Conservation (phyloP, 129 eudicot genomes). For the Rutidosis leptorrhynchoides region DNA sequence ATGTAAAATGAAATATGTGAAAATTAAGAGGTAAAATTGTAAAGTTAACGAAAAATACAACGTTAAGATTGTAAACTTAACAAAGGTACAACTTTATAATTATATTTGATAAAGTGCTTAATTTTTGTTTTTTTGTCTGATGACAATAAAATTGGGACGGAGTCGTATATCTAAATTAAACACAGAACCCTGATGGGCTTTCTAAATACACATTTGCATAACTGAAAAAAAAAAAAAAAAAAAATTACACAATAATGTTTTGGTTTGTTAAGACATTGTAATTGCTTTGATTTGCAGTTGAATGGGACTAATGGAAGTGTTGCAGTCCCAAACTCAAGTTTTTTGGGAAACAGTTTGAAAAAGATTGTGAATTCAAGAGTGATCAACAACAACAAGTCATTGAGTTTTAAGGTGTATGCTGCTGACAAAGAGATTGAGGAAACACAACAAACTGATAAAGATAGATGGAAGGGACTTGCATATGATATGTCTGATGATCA, state of each 20-base stretch:
- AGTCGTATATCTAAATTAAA: no score
- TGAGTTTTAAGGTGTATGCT: conserved; percentile 47
- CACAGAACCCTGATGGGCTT: background rate
- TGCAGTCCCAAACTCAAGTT: conserved; percentile 59
- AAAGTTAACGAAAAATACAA: no score
- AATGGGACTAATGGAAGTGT: conserved; percentile 48
- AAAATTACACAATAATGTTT: no score
- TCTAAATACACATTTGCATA: background rate
- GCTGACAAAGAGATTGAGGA: conserved; percentile 51
- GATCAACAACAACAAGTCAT: conserved; percentile 31
- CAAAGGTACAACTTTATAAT: no score
- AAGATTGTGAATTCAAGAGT: conserved; percentile 41
- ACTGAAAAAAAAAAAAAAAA: background rate
- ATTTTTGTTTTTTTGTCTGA: no score
- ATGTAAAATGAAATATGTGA: no score
- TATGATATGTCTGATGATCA: conserved; percentile 81
- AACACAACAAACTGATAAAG: conserved; percentile 54
- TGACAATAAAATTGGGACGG: no score
- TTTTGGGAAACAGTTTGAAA: conserved; percentile 74
- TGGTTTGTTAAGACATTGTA: no score
- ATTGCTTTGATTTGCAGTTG: conserved; percentile 40
- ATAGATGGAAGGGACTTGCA: conserved; percentile 78
- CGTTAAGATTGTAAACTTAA: no score
- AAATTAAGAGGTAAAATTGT: no score
- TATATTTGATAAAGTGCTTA: no score